phyloP scores from a whole-genome alignment of 2,329 filamentous ascomycete genomes.

The Rhytidhysteron rufulum region DNA sequence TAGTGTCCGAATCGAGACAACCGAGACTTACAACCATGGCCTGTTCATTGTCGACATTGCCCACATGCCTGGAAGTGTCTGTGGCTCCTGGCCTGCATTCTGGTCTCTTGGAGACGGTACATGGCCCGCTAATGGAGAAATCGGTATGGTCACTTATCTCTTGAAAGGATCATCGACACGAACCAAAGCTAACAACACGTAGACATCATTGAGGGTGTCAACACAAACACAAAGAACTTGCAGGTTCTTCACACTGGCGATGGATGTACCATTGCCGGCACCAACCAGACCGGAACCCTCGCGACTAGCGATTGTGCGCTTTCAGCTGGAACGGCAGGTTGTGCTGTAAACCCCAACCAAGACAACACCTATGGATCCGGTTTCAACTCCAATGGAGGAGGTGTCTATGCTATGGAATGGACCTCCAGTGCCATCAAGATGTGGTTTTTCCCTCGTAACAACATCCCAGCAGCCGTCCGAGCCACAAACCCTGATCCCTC shows the following conservation, averaged over 20 bases:
- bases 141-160: slow-evolving; percentile 10
- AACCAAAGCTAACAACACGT: background rate
- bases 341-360: slow-evolving; percentile 4
- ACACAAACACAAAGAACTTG: slow-evolving; percentile 19
- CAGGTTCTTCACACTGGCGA: slow-evolving; percentile 28
- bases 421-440: slow-evolving; percentile 33
- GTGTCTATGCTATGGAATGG: slow-evolving; percentile 34
- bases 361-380: slow-evolving; percentile 24
- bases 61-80: slow-evolving; percentile 4
- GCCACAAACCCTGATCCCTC: background rate
- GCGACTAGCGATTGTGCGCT: slow-evolving; percentile 18
- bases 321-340: slow-evolving; percentile 20
- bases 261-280: slow-evolving; percentile 23
- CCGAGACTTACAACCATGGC: slow-evolving; percentile 2
- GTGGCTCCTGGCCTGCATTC: slow-evolving; percentile 15
- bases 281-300: slow-evolving; percentile 23
- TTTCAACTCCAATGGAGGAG: slow-evolving; percentile 29
- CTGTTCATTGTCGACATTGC: slow-evolving; percentile 5
- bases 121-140: slow-evolving; percentile 34
- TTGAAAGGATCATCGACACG: slow-evolving; percentile 1
- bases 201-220: slow-evolving; percentile 36
- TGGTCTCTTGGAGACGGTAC: slow-evolving; percentile 3
- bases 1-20: slow-evolving; percentile 3
- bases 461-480: slow-evolving; percentile 4
- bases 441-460: slow-evolving; percentile 34